These are phyloP conservation scores for Simmondsia chinensis DNA, from an alignment of 148 eudicot genomes.

Conservation along the genomic window DNA sequence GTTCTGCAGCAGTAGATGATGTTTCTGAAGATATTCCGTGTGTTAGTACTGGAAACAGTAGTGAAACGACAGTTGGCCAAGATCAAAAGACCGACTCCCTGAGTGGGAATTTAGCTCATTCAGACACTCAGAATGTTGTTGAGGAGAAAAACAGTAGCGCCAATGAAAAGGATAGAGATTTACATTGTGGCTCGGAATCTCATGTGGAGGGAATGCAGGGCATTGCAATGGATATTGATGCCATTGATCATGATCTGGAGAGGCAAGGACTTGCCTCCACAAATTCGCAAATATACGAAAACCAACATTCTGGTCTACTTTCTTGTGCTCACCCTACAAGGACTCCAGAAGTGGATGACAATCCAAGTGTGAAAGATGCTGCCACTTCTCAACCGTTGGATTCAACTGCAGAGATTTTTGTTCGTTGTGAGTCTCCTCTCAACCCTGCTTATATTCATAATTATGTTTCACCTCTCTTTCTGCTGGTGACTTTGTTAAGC, in stretches of 20 bases:
- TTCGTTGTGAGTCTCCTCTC: slow-evolving; percentile 1
- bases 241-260: slow-evolving; percentile 2
- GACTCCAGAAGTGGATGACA: too few relatives aligned
- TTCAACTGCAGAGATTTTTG: too few relatives aligned
- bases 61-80: too few relatives aligned
- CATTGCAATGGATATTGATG: slow-evolving; percentile 5
- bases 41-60: too few relatives aligned
- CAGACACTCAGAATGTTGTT: slow-evolving; percentile 8
- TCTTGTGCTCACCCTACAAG: too few relatives aligned
- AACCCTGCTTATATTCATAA: neutral
- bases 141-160: slow-evolving; percentile 3
- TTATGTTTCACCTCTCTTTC: neutral
- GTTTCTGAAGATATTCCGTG: too few relatives aligned
- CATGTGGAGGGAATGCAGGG: slow-evolving; percentile 4
- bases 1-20: slow-evolving; percentile 9
- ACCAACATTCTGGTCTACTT: slow-evolving; percentile 3
- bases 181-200: slow-evolving; percentile 1
- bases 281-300: slow-evolving; percentile 5
- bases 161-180: slow-evolving; percentile 4
- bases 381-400: too few relatives aligned
- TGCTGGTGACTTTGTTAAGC: slow-evolving; percentile 2
- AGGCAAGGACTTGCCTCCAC: neutral
- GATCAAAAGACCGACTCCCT: too few relatives aligned
- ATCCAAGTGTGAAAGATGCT: too few relatives aligned
- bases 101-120: neutral